phyloP scores from a whole-genome alignment of 768 basidiomycete genomes.

The Boletus rubropictus region DNA sequence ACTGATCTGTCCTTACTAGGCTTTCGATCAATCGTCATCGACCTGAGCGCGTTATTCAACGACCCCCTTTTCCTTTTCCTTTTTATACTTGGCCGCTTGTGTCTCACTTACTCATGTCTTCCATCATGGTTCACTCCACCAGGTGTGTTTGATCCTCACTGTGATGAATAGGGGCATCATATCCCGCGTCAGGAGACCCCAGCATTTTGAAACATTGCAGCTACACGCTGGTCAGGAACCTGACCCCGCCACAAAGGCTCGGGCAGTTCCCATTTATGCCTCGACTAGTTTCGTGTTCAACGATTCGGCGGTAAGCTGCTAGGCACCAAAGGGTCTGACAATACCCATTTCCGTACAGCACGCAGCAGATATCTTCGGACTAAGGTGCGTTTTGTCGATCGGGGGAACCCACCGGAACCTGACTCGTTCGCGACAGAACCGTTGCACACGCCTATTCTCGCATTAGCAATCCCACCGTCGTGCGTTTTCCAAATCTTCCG shows the following conservation, averaged over 20 bases:
- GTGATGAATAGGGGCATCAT: background rate
- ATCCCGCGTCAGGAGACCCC: background rate
- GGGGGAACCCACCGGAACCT: background rate
- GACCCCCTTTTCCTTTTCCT: background rate
- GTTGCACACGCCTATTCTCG: conserved; percentile 13
- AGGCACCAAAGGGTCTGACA: background rate
- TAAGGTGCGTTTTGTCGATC: conserved; percentile 5
- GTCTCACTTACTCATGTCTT: background rate
- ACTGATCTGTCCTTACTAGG: too few species aligned
- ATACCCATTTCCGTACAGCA: conserved; percentile 1
- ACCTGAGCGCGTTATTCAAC: background rate
- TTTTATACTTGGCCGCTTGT: background rate
- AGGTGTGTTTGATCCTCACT: conserved; percentile 1
- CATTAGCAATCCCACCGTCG: conserved; percentile 20
- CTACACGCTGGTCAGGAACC: conserved; percentile 67
- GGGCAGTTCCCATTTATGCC: conserved; percentile 75
- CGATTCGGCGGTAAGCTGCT: conserved; percentile 41
- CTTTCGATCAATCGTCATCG: background rate
- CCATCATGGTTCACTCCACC: conserved; percentile 1
- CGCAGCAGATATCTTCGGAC: conserved; percentile 10
- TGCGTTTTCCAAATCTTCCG: background rate
- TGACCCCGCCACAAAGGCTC: conserved; percentile 61
- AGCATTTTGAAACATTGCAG: conserved; percentile 73
- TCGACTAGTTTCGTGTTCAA: conserved; percentile 71
- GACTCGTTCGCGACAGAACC: conserved; percentile 1